These are phyloP conservation scores for Ophiostoma perfectum DNA, from an alignment of 2,329 filamentous ascomycete species.

Conservation along the genomic window DNA sequence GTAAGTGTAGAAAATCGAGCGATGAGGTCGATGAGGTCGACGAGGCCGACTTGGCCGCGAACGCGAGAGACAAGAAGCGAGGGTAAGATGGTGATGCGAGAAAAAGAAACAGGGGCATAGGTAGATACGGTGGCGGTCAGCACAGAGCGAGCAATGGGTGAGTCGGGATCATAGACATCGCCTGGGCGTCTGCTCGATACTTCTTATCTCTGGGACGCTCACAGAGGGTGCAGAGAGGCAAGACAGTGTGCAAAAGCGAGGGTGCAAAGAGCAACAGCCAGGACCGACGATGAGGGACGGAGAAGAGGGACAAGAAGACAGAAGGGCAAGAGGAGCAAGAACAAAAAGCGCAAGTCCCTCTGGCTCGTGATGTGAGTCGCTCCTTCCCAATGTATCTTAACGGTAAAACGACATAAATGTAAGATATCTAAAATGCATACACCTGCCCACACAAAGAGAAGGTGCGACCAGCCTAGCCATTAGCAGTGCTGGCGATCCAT, in stretches of 20 bases:
- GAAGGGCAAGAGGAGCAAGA: background rate
- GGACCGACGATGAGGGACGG: background rate
- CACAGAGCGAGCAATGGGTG: background rate
- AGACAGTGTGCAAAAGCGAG: background rate
- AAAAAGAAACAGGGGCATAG: background rate
- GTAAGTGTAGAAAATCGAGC: background rate
- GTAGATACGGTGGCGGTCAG: background rate
- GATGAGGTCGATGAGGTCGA: background rate
- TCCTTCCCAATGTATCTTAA: background rate
- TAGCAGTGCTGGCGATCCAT: background rate
- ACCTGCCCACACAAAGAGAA: conserved; percentile 4
- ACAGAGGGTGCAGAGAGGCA: background rate
- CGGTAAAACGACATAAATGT: background rate
- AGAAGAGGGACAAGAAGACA: background rate
- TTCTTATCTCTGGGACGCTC: background rate
- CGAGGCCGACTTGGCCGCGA: background rate
- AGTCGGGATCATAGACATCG: background rate
- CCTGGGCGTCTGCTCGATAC: background rate
- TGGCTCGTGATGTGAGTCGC: conserved; percentile 13
- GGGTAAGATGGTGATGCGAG: background rate
- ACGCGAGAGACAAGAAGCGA: background rate
- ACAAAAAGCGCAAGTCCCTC: background rate
- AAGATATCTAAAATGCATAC: background rate
- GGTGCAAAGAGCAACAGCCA: background rate
- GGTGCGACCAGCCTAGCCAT: background rate